A percentile compares a stretch with the other conserved stretches of the same genome.
Conservation (phyloP, 371 early-diverging fungal species). For the Mucor saturninus region DNA sequence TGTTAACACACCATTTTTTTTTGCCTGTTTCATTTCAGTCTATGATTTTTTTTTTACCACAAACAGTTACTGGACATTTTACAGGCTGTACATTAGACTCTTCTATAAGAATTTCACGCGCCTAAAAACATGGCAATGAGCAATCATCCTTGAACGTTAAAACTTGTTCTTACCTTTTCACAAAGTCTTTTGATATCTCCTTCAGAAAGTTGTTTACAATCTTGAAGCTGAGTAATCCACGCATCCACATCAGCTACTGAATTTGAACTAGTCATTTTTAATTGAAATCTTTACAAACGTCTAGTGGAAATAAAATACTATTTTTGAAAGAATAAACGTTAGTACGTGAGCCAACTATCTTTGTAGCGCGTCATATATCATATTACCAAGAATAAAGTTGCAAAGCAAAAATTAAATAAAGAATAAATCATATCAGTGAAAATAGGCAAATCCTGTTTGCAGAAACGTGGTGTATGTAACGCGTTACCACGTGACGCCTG, state of each 20-base stretch:
- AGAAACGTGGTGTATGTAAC: not conserved
- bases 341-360: not conserved
- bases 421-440: no score
- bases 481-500: not conserved
- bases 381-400: no score
- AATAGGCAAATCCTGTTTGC: no score
- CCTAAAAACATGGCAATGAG: constrained; percentile 50
- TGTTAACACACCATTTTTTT: not conserved
- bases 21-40: constrained; percentile 11
- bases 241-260: constrained; percentile 70
- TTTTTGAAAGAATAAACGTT: not conserved
- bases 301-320: constrained; percentile 2
- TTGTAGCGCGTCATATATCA: not conserved
- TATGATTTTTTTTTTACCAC: constrained; percentile 60
- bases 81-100: constrained; percentile 97
- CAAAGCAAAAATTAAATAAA: no score
- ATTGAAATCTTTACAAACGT: not conserved
- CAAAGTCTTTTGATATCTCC: constrained; percentile 94
- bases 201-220: constrained; percentile 93
- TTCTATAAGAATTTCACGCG: constrained; percentile 90
- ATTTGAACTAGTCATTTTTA: constrained; percentile 45
- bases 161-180: constrained; percentile 72
- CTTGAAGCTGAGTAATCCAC: constrained; percentile 89
- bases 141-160: not conserved
- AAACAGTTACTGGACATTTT: constrained; percentile 94